Base-by-base conservation (phyloP, 192 early-diverging fungal genomes). In the Thamnidium elegans region DNA sequence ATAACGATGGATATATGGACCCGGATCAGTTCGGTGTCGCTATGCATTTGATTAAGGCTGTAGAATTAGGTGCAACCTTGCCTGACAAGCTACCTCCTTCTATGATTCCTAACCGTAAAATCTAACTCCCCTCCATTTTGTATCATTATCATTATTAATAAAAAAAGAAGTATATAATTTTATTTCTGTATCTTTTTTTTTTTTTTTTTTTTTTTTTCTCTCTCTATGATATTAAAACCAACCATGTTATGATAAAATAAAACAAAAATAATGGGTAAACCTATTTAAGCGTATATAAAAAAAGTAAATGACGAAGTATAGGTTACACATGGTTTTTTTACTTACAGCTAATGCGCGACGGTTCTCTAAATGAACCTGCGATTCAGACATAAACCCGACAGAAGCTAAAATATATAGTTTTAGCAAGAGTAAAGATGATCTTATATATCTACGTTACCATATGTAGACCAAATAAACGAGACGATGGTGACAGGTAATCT, bases 161-260 rank as follows among this genome's bases (percentile, higher is more conserved):
- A 39, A 9, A 39, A 39, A 9, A 39, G 5, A 39, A 39, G 5
- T 10, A 4, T 9, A 10, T 39, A 9, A 4, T 39, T 39, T 39
- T 39, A 39, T 39, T 39, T 39, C 36, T 39, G 9, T 45, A 45
- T 15, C 44, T 4, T 45, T 45, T 15, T 15, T 45, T n/a, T n/a
- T n/a, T n/a, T n/a, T n/a, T n/a, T n/a, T n/a, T n/a, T n/a, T n/a
- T n/a, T n/a, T n/a, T n/a, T n/a, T n/a, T n/a, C n/a, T n/a, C n/a
- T 26, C 46, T 14, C 17, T 77, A 87, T 50, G 89, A 88, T 23
- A 90, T 89, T 21, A 92, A 78, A 55, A 98, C 89, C 78, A 97
- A 84, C 96, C 96, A 98, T 46, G 83, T 87, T 69, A 98, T 92
- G 68, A 90, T 79, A 60, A 97, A 94, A 74, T 95, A 98, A 60